These are phyloP conservation scores for Leccinum truebloodii DNA, from an alignment of 768 basidiomycete genomes.

Conservation along the genomic window DNA sequence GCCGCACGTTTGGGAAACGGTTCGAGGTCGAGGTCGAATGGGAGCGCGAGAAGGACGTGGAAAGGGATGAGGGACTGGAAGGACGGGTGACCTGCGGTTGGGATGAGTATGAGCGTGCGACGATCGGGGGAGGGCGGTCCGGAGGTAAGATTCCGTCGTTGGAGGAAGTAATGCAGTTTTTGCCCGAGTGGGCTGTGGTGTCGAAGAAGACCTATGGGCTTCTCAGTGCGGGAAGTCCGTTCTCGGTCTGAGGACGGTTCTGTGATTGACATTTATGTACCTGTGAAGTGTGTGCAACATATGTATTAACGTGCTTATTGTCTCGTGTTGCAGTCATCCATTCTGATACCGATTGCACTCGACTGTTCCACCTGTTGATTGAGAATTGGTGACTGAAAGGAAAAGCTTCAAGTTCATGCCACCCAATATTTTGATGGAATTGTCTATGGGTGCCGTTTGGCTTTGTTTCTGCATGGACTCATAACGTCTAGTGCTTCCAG, in stretches of 20 bases:
- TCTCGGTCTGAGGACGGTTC: constrained; percentile 21
- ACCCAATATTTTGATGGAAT: too few species aligned
- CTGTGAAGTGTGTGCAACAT: too few species aligned
- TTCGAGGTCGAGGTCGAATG: constrained; percentile 58
- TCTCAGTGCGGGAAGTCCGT: constrained; percentile 47
- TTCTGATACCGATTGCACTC: too few species aligned
- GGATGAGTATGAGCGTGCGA: constrained; percentile 65
- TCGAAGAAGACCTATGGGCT: constrained; percentile 57
- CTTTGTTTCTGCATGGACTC: too few species aligned
- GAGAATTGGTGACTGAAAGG: too few species aligned
- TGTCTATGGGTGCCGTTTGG: too few species aligned
- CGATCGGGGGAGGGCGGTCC: constrained; percentile 43
- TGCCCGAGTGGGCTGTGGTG: constrained; percentile 69
- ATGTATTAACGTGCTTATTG: too few species aligned
- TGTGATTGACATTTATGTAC: background rate
- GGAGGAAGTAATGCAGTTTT: constrained; percentile 62
- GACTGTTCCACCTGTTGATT: too few species aligned
- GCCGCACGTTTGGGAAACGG: constrained; percentile 54
- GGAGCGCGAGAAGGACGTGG: constrained; percentile 27
- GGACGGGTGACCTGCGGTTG: constrained; percentile 64
- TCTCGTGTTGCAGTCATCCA: too few species aligned
- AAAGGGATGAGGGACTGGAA: constrained; percentile 13
- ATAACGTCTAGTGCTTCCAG: too few species aligned
- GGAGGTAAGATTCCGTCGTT: constrained; percentile 62
- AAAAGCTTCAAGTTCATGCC: too few species aligned